phyloP scores from a whole-genome alignment of 2,329 filamentous ascomycete species.

The Lasiodiplodia theobromae region DNA sequence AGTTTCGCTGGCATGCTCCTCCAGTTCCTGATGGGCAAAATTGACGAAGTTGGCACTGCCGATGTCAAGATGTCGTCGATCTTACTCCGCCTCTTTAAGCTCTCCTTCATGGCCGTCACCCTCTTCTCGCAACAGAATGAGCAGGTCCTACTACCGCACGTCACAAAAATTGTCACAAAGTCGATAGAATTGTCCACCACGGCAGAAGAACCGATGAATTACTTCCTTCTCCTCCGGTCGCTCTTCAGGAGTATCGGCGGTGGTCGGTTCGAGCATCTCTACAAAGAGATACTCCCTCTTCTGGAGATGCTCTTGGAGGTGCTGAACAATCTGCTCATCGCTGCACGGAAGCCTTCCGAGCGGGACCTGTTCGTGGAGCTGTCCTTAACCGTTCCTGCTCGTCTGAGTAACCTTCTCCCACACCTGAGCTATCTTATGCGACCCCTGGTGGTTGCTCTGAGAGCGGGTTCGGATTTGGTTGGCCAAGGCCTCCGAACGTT shows the following conservation, averaged over 20 bases:
- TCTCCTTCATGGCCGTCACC: constrained; percentile 99
- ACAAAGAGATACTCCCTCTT: constrained; percentile 95
- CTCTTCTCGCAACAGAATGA: constrained; percentile 95
- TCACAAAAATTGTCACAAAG: constrained; percentile 95
- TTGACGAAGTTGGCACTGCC: constrained; percentile 90
- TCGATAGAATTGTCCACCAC: constrained; percentile 96
- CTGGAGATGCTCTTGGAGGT: constrained; percentile 98
- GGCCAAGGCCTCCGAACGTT: constrained; percentile 92
- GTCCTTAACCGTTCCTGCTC: constrained; percentile 92
- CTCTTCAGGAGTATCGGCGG: constrained; percentile 96
- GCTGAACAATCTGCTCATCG: constrained; percentile 90
- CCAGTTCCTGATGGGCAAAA: constrained; percentile 95
- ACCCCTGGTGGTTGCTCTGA: constrained; percentile 91
- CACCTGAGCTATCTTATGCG: constrained; percentile 98
- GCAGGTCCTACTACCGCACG: constrained; percentile 91
- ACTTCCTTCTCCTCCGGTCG: constrained; percentile 90
- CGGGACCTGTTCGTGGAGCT: constrained; percentile 97
- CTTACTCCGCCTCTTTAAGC: constrained; percentile 89
- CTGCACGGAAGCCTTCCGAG: constrained; percentile 87
- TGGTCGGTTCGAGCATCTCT: constrained; percentile 95
- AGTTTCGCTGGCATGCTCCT: constrained; percentile 98
- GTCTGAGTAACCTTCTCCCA: constrained; percentile 91
- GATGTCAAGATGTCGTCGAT: constrained; percentile 95
- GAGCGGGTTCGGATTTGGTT: constrained; percentile 90
- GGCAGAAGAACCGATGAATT: constrained; percentile 98